These are phyloP conservation scores for Termitomyces sp. DNA, from an alignment of 768 basidiomycete species.

Conservation along the genomic window DNA sequence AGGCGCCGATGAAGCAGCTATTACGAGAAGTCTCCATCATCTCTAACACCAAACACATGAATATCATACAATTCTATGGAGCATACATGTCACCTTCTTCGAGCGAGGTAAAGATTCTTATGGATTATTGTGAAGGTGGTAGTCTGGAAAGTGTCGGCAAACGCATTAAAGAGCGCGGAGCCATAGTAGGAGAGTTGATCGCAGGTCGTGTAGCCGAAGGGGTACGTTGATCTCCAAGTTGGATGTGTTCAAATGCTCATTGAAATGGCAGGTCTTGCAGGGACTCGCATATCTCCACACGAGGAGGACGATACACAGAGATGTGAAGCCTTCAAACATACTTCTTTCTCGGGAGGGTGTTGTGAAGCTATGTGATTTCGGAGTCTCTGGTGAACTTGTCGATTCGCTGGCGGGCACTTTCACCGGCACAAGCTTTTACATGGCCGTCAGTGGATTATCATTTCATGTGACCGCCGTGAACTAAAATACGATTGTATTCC, in stretches of 20 bases:
- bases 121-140: slow-evolving; percentile 87
- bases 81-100: slow-evolving; percentile 84
- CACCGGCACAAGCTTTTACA: slow-evolving; percentile 96
- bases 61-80: slow-evolving; percentile 90
- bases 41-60: slow-evolving; percentile 73
- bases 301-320: slow-evolving; percentile 90
- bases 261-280: slow-evolving; percentile 57
- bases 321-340: slow-evolving; percentile 93
- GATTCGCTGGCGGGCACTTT: slow-evolving; percentile 91
- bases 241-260: neutral
- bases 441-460: slow-evolving; percentile 74
- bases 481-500: slow-evolving; percentile 10
- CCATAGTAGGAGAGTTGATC: slow-evolving; percentile 79
- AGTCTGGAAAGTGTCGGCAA: slow-evolving; percentile 87
- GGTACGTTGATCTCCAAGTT: slow-evolving; percentile 38
- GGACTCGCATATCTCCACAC: slow-evolving; percentile 93
- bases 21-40: slow-evolving; percentile 90
- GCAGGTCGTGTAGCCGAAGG: slow-evolving; percentile 92
- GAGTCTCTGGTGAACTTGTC: slow-evolving; percentile 94
- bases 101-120: slow-evolving; percentile 92
- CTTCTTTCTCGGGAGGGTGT: slow-evolving; percentile 85
- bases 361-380: slow-evolving; percentile 93
- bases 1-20: slow-evolving; percentile 89
- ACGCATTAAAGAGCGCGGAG: slow-evolving; percentile 73
- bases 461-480: neutral